Base-by-base conservation (phyloP, 1,284 basidiomycete species). In the Mixia osmundae region DNA sequence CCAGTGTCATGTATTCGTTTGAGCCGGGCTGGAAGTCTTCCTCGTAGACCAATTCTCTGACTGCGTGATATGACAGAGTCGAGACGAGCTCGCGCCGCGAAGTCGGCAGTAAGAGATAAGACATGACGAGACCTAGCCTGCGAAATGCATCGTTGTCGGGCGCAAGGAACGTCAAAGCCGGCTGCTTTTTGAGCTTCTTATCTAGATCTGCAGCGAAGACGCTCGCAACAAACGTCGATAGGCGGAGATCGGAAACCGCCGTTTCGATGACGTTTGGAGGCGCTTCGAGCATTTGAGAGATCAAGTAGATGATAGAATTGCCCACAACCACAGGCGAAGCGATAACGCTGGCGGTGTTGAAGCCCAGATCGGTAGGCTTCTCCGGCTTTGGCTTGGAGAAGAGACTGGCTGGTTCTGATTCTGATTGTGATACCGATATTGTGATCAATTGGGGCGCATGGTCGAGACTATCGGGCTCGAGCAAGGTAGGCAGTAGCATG, bases 131-230 rank as follows among this genome's bases (percentile, higher is more conserved):
- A 5, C 91, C 91, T 3, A 95, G 65, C 2, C 72, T 67, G 44
- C 69, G 68, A 60, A 94, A 99, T 0, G 83, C 91, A 20, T 62
- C 57, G 51, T 97, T 95, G 28, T 68, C 71, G 0, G 91, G 91
- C 18, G 91, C 71, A 30, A 99, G 67, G 43, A 85, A 69, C 2
- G 82, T 78, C 4, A 76, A 73, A 7, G 68, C 69, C 0, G 78
- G 72, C 2, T 66, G 65, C 12, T 55, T 64, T 46, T 71, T 72
- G 30, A 87, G 60, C 9, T 59, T 60, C 28, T 76, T 68, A 6
- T 77, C 76, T 25, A 89, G 65, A 9, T 69, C 68, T 3, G 78
- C 74, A 2, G 85, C 78, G 52, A 80, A 83, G 12, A 85, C 63
- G 3, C 80, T 75, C 0, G 83, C 82, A 27, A 95, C 68, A 58